A percentile compares a stretch with the other conserved stretches of the same genome.
Evolutionary conservation across 495 filamentous ascomycete genomes (phyloP).

Genomic region (Xylaria flabelliformis): DNA sequence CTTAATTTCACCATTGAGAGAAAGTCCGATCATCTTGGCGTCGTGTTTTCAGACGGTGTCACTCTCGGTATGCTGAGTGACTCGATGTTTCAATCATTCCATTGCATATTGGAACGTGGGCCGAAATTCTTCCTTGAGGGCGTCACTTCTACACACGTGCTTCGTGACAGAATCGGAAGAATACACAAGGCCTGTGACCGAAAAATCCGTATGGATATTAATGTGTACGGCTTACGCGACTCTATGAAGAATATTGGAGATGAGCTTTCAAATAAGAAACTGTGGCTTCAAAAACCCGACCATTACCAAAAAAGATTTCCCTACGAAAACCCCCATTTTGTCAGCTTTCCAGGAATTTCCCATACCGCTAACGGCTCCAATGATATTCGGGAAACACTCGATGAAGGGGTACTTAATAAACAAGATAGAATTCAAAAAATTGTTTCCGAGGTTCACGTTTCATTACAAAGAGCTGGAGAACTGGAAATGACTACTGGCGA

Average conservation of each 20-base stretch:
- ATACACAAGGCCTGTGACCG: constrained; percentile 35
- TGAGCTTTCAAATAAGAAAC: constrained; percentile 36
- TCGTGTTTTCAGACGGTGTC: constrained; percentile 30
- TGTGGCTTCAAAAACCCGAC: constrained; percentile 46
- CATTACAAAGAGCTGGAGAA: constrained; percentile 29
- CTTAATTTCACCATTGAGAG: constrained; percentile 33
- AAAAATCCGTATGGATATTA: constrained; percentile 42
- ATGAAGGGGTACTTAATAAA: constrained; percentile 19
- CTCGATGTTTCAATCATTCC: constrained; percentile 28
- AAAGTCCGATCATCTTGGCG: constrained; percentile 24
- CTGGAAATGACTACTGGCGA: constrained; percentile 32
- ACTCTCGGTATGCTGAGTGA: constrained; percentile 35
- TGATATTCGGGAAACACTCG: background rate
- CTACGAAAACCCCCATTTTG: constrained; percentile 47
- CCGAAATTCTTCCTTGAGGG: constrained; percentile 32
- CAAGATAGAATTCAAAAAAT: constrained; percentile 33
- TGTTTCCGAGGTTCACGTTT: constrained; percentile 33
- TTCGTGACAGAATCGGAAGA: constrained; percentile 33
- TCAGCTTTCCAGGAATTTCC: constrained; percentile 35
- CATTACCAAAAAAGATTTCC: constrained; percentile 18
- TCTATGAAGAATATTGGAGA: constrained; percentile 33
- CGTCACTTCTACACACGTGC: constrained; percentile 21
- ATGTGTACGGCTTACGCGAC: constrained; percentile 42
- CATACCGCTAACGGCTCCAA: constrained; percentile 18
- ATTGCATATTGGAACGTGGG: constrained; percentile 18